Base-by-base conservation (phyloP, 1,284 basidiomycete species). In the Acaromyces ingoldii region DNA sequence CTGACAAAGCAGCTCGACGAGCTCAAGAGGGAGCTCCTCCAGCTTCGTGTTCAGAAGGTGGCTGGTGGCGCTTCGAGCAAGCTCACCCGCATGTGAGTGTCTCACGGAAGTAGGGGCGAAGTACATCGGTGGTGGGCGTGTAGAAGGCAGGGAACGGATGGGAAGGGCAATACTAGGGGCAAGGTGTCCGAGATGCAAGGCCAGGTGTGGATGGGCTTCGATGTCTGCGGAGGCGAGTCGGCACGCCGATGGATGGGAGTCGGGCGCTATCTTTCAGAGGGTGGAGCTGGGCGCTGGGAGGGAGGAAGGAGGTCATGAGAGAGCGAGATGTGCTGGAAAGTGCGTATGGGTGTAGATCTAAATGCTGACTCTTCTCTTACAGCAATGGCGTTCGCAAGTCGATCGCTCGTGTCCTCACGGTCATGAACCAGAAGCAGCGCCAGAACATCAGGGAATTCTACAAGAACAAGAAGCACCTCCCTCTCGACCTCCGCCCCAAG, bases 371-470 rank as follows among this genome's bases (percentile, higher is more conserved):
- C 19, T 36, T 41, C 60, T 28, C 55, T 28, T 48, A 57, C 75
- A 98, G 93, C 80, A 86, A 88, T 80, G 84, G 89, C 69, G 89
- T 96, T 78, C 92, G 95, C 83, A 98, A 98, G 82, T 93, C 91
- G 68, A 92, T 99, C 76, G 95, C 95, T 63, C 91, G 95, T 60
- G 93, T 98, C 65, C 80, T 97, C 80, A 99, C 95, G 46, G 91
- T 98, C 72, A 93, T 88, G 82, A 97, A 96, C 87, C 87, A 90
- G 78, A 99, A 99, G 82, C 86, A 88, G 76, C 89, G 95, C 72
- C 86, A 90, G 81, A 91, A 93, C 81, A 85, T 97, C 68, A 89
- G 90, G 63, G 92, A 97, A 80, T 90, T 87, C 82, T 97, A 97
- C 88, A 93, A 92, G 83, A 81, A 82, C 78, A 96, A 97, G 86